Base-by-base conservation (phyloP, 2,329 filamentous ascomycete genomes). In the Aspergillus novofumigatus region DNA sequence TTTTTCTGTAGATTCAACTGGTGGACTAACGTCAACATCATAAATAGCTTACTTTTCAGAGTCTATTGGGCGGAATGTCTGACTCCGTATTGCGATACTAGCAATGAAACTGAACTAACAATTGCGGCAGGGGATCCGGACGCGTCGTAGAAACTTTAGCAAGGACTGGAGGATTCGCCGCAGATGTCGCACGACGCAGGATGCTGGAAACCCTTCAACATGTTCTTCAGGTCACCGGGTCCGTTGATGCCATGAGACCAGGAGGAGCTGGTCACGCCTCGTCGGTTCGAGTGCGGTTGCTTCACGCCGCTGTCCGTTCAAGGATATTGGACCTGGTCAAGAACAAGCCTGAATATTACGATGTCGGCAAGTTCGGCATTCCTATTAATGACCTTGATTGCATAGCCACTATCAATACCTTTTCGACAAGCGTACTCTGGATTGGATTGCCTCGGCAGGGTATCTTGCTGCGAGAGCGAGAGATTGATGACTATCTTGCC, bases 371-470 rank as follows among this genome's bases (percentile, higher is more conserved):
- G 41, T 82, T 78, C 67, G 88, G 88, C 3, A 77, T 88, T 3
- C 88, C 88, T 4, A 86, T 92, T 68, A 92, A 89, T 64, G 87
- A 92, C 64, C 80, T 93, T 1, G 89, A 93, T 71, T 84, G 81
- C 56, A 84, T 92, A 35, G 87, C 80, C 10, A 92, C 90, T 1
- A 86, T 92, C 59, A 80, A 79, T 38, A 85, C 84, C 1, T 93
- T 93, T 72, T 89, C 85, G 0, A 80, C 85, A 0, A 82, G 83
- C 0, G 72, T 91, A 2, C 80, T 92, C 58, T 92, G 83, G 80
- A 69, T 90, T 26, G 83, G 83, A 25, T 79, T 92, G 4, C 89
- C 89, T 0, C 80, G 88, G 0, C 89, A 92, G 73, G 90, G 89
- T 2, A 85, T 93, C 54, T 86, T 77, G 62, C 75, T 90, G 26